Base-by-base conservation (phyloP, 2,329 filamentous ascomycete species). In the Ilyonectria destructans region DNA sequence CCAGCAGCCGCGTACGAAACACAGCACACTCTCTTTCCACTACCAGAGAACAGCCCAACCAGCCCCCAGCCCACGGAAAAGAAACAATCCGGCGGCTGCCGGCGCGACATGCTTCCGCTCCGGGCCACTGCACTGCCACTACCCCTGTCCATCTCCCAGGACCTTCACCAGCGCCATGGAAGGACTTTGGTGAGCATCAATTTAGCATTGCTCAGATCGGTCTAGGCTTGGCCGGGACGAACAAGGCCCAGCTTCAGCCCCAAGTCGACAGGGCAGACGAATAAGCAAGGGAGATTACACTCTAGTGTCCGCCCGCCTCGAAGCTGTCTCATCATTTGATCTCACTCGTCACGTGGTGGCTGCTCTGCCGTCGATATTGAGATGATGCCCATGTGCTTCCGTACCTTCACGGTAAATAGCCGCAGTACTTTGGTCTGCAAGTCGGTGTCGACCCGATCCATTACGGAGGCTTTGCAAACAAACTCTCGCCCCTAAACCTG, bases 81-180 rank as follows among this genome's bases (percentile, higher is more conserved):
- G 5, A 54, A 33, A 21, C 29, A 23, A 12, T 12, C 29, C 31
- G 29, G 15, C 19, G 29, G 21, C 43, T 46, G 43, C 35, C 68
- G 68, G 65, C 57, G 43, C 59, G 59, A 69, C 48, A 49, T 70
- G 58, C 15, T 60, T 46, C 67, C 67, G 58, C 9, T 69, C 60
- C 52, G 31, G 63, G 45, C 46, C 43, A 21, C 31, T 51, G 52
- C 67, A 67, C 67, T 58, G 67, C 66, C 62, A n/a, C 43, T 31
- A 23, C 49, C 51, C 33, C 29, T 26, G 46, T 26, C 19, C 65
- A n/a, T 37, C 13, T 26, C 46, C 23, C n/a, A n/a, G 17, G 26
- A 12, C 3, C 26, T 9, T 17, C 15, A 51, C 23, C 2, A 52
- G 31, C 49, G 13, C 29, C 29, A n/a, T 17, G 29, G 17, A 52